Conservation (phyloP, 805 yeast species). For the Sugiyamaella valdiviana region DNA sequence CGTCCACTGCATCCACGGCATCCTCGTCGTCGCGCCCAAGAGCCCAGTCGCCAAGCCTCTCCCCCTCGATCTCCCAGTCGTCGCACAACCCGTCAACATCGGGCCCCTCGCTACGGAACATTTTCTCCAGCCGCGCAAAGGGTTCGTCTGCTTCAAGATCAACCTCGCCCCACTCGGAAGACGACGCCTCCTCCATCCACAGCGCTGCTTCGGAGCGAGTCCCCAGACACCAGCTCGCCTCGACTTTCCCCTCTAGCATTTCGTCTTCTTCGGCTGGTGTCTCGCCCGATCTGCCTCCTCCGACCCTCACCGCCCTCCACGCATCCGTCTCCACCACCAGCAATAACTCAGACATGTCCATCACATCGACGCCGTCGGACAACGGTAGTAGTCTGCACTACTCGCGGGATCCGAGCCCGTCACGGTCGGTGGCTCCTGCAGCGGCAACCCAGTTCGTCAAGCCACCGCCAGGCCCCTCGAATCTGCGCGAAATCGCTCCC, state of each 20-base stretch:
- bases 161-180: background rate
- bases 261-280: background rate
- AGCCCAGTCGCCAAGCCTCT: background rate
- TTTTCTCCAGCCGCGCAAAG: background rate
- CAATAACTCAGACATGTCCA: background rate
- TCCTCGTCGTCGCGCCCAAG: background rate
- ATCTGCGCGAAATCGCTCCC: background rate
- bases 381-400: background rate
- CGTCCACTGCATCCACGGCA: background rate
- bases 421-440: background rate
- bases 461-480: background rate
- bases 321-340: background rate
- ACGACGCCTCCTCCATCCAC: background rate
- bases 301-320: background rate
- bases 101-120: background rate
- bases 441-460: background rate
- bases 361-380: background rate
- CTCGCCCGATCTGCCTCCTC: background rate
- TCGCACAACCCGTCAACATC: background rate
- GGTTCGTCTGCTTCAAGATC: background rate
- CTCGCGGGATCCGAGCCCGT: background rate
- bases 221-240: background rate
- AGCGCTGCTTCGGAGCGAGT: background rate
- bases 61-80: background rate
- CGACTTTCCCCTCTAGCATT: background rate